Evolutionary conservation across 169 alveolate species (phyloP).

Genomic region (Cryptosporidium ryanae): DNA sequence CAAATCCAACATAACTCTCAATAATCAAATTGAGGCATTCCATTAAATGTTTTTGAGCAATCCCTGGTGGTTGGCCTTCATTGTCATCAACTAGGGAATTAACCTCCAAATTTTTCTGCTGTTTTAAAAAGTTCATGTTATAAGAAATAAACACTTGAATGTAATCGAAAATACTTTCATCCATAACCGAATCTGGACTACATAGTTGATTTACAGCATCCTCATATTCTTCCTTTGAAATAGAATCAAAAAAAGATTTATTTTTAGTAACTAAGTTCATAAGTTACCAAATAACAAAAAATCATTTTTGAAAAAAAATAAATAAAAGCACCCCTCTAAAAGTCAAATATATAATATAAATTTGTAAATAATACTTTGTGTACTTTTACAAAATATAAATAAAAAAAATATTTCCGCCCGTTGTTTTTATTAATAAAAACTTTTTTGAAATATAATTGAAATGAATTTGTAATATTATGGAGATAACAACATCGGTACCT

Average conservation of each 20-base stretch:
- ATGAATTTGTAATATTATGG: neutral
- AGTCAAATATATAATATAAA: neutral
- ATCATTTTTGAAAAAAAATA: neutral
- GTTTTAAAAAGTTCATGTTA: constrained; percentile 11
- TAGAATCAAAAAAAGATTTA: constrained; percentile 7
- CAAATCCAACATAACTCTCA: constrained; percentile 51
- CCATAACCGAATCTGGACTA: constrained; percentile 53
- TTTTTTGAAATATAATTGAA: constrained; percentile 1
- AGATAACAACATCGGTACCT: neutral
- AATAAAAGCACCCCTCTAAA: constrained; percentile 39
- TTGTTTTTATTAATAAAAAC: neutral
- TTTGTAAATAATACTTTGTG: too few relatives aligned
- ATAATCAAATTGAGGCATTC: constrained; percentile 47
- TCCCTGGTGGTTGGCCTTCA: neutral
- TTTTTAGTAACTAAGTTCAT: constrained; percentile 13
- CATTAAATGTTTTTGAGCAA: constrained; percentile 3
- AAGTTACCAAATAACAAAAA: neutral
- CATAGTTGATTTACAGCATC: constrained; percentile 32
- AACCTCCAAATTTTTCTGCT: neutral
- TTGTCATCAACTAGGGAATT: neutral
- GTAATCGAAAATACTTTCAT: constrained; percentile 24
- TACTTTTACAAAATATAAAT: too few relatives aligned
- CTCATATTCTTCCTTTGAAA: constrained; percentile 58
- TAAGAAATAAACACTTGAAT: constrained; percentile 49
- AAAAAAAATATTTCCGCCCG: constrained; percentile 9